phyloP scores from a whole-genome alignment of 2,329 filamentous ascomycete genomes.

The Aspergillus fischeri region DNA sequence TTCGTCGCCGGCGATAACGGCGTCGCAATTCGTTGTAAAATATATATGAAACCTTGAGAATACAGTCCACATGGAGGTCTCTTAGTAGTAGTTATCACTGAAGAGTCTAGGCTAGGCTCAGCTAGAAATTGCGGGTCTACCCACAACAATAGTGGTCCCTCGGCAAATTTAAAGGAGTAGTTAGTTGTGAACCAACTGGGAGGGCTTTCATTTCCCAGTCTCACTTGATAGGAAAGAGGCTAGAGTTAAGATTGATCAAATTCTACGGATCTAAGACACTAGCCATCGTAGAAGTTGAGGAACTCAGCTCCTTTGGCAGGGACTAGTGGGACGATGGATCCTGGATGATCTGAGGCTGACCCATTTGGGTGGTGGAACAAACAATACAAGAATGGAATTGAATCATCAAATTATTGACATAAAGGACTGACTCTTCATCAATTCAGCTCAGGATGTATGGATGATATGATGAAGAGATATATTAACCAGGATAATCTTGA shows the following conservation, averaged over 20 bases:
- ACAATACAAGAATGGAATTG: too few species aligned
- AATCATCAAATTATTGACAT: not conserved
- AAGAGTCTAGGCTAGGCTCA: not conserved
- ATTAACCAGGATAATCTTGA: not conserved
- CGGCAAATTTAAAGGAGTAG: too few species aligned
- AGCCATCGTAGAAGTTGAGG: too few species aligned
- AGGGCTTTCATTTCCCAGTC: not conserved
- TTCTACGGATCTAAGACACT: not conserved
- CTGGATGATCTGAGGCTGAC: too few species aligned
- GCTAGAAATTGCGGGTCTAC: not conserved
- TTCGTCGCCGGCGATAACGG: slow-evolving; percentile 43
- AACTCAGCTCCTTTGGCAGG: not conserved
- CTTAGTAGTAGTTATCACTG: too few species aligned
- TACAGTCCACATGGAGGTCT: not conserved
- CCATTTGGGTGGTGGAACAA: not conserved
- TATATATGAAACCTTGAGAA: not conserved
- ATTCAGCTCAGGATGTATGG: not conserved
- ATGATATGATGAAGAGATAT: too few species aligned
- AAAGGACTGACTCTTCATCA: not conserved
- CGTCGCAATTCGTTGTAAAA: slow-evolving; percentile 5
- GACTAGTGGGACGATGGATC: not conserved
- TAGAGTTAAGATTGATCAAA: not conserved
- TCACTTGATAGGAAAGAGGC: not conserved
- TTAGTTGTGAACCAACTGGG: not conserved
- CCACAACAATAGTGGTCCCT: not conserved